Conservation (phyloP, 257 asterid species). For the Solanum pennellii region DNA sequence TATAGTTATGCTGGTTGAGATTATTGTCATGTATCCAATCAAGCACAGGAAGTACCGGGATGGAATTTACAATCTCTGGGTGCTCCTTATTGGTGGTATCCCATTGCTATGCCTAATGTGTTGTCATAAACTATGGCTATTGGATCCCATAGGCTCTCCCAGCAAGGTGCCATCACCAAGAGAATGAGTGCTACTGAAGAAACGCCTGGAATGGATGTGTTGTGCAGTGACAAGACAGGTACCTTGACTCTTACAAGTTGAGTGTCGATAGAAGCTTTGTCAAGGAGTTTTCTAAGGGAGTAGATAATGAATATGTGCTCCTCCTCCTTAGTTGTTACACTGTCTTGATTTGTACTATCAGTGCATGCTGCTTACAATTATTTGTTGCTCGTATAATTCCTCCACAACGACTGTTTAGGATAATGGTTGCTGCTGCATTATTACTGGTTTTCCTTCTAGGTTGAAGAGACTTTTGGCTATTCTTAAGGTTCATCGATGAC, state of each 20-base stretch:
- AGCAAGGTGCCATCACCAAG: conserved; percentile 96
- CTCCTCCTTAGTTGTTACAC: conserved; percentile 10
- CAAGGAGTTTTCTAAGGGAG: conserved; percentile 73
- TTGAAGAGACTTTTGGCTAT: no score
- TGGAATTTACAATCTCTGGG: conserved; percentile 86
- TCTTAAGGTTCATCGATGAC: no score
- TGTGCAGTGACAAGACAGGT: conserved; percentile 95
- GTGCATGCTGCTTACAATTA: no score
- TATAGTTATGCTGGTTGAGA: conserved; percentile 74
- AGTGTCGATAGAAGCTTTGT: conserved; percentile 69
- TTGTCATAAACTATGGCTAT: conserved; percentile 96
- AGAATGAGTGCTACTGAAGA: conserved; percentile 98
- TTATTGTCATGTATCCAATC: conserved; percentile 91
- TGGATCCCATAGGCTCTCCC: conserved; percentile 90
- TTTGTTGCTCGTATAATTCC: no score
- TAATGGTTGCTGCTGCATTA: no score
- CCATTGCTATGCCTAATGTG: conserved; percentile 97
- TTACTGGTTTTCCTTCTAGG: no score
- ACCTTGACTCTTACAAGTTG: conserved; percentile 79
- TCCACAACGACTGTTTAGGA: no score
- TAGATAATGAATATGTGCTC: conserved; percentile 67
- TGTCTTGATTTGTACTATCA: no score
- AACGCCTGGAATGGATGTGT: conserved; percentile 93
- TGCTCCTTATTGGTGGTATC: conserved; percentile 95
- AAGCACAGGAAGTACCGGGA: conserved; percentile 74